Base-by-base conservation (phyloP, 2,329 filamentous ascomycete genomes). In the Colletotrichum sp. region DNA sequence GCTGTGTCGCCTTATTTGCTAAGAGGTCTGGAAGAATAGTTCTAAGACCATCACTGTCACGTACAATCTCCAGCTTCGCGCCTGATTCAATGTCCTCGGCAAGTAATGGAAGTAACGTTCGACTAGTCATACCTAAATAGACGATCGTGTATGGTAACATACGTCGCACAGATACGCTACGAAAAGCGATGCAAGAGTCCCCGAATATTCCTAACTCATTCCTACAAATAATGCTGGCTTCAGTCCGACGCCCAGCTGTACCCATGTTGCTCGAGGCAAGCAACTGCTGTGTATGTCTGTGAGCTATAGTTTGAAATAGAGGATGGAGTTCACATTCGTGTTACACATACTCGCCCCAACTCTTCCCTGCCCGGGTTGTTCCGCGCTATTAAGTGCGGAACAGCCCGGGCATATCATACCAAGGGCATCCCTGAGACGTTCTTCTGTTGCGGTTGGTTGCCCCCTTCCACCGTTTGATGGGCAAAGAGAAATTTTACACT, bases 1-100 rank as follows among this genome's bases (percentile, higher is more conserved):
- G 2, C n/a, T 21, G 2, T 52, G 10, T 52, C 6, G 0, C 10
- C 0, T n/a, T 48, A 0, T n/a, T 18, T 48, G 18, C 4, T 1
- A 48, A 13, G 6, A 52, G 43, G n/a, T 2, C 43, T 7, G n/a
- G 0, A 7, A 52, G 6, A 52, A 21, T 21, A 13, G n/a, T 21
- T 52, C 10, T 7, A 13, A 21, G 3, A 12, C 38, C 38, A 1
- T n/a, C 38, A n/a, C 5, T n/a, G 18, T 6, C 5, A 1, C 1
- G 9, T 10, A 43, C 0, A 2, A 1, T 43, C 38, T 0, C 18
- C 38, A 43, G 38, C 38, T 1, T n/a, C 0, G 18, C 1, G 36
- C 36, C 15, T 38, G 5, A 18, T 1, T 9, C 8, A 38, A 18
- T 0, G 8, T 43, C 38, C 16, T n/a, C 8, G 2, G 38, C 3